These are phyloP conservation scores for Dryadomyces sulphureus DNA, from an alignment of 2,329 filamentous ascomycete species.

Conservation along the genomic window DNA sequence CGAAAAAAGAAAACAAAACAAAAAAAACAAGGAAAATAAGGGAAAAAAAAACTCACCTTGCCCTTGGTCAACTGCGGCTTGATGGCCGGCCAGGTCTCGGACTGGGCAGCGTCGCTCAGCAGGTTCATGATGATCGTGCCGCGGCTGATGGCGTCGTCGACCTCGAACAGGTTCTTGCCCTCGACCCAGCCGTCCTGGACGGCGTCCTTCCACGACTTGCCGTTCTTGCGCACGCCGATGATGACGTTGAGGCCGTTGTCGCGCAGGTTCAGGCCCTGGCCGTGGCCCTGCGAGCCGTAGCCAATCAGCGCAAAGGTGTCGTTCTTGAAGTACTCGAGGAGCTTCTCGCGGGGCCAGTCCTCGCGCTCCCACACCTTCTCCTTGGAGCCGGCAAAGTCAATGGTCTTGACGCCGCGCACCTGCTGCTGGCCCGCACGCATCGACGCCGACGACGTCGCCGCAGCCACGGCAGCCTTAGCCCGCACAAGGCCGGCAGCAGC, in stretches of 20 bases:
- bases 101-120: conserved; percentile 93
- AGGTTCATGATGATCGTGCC: conserved; percentile 99
- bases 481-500: conserved; percentile 42
- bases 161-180: conserved; percentile 97
- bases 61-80: conserved; percentile 98
- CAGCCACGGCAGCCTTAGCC: conserved; percentile 35
- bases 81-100: conserved; percentile 95
- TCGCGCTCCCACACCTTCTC: conserved; percentile 95
- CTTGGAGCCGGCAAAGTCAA: conserved; percentile 93
- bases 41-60: conserved; percentile 50
- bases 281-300: conserved; percentile 95
- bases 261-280: conserved; percentile 97
- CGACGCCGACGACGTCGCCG: conserved; percentile 10
- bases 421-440: conserved; percentile 44
- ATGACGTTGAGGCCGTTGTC: conserved; percentile 99
- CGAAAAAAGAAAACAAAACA: too few species aligned
- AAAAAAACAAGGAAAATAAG: background rate
- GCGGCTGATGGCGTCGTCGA: conserved; percentile 87
- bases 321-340: conserved; percentile 99
- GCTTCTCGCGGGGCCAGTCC: conserved; percentile 98
- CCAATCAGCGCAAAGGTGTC: conserved; percentile 98
- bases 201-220: conserved; percentile 96
- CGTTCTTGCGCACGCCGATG: conserved; percentile 95
- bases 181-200: conserved; percentile 94
- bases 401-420: conserved; percentile 87